Percentiles rank a stretch among this genome's conserved stretches.
phyloP scores from a whole-genome alignment of 2,329 filamentous ascomycete species.

The Myriosclerotinia scirpicola region DNA sequence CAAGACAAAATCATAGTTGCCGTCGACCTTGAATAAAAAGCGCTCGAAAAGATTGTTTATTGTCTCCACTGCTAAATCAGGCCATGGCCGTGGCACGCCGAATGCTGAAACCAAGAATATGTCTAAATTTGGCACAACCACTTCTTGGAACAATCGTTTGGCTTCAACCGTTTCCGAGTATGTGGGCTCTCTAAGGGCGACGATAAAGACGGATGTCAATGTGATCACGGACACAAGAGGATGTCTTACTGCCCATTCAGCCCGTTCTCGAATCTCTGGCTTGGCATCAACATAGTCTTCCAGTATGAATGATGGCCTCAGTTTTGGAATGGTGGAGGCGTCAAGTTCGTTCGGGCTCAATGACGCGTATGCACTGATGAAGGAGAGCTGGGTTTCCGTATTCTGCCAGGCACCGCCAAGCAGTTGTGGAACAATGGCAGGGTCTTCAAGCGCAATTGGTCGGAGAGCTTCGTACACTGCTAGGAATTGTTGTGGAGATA shows the following conservation, averaged over 20 bases:
- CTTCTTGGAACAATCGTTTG: constrained; percentile 64
- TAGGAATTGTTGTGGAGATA: constrained; percentile 79
- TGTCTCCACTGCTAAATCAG: constrained; percentile 70
- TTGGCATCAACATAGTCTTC: constrained; percentile 62
- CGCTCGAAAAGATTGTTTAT: constrained; percentile 76
- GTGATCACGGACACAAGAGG: constrained; percentile 88
- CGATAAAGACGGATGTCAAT: constrained; percentile 66
- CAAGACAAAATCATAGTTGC: constrained; percentile 82
- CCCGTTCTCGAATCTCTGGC: constrained; percentile 58
- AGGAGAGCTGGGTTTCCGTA: constrained; percentile 86
- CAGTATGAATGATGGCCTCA: constrained; percentile 73
- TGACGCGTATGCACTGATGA: constrained; percentile 82
- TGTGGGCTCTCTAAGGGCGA: constrained; percentile 60
- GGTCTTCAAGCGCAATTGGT: constrained; percentile 63
- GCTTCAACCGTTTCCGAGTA: constrained; percentile 64
- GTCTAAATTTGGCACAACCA: constrained; percentile 71
- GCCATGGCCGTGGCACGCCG: constrained; percentile 76
- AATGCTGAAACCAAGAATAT: constrained; percentile 78
- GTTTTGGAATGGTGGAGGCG: constrained; percentile 77
- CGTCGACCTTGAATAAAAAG: constrained; percentile 76
- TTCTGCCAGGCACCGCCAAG: constrained; percentile 91
- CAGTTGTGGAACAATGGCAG: constrained; percentile 80
- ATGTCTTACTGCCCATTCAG: constrained; percentile 71
- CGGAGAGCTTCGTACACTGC: constrained; percentile 77
- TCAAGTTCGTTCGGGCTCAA: constrained; percentile 75